Base-by-base conservation (phyloP, 768 basidiomycete species). In the Grammothele lineata region DNA sequence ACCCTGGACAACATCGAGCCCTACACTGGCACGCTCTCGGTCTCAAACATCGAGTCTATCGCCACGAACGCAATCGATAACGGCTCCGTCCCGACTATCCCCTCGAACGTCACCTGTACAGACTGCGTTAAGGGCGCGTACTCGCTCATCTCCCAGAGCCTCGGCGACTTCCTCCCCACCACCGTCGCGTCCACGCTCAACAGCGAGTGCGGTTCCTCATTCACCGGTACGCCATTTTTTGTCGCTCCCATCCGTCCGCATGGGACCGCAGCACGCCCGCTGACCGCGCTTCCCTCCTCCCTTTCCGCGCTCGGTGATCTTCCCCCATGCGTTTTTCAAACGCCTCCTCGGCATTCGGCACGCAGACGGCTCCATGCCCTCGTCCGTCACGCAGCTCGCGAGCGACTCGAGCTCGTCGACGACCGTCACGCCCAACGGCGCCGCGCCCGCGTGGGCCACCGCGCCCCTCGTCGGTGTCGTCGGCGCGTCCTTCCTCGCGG, bases 1-100 rank as follows among this genome's bases (percentile, higher is more conserved):
- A 66, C 71, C 7, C 70, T 89, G 10, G 75, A 67, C 19, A 71
- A 70, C 54, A 53, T 84, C 15, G 73, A 89, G 61, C 55, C 57
- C 4, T 24, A 47, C n/a, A 61, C 57, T n/a, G 63, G 57, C 23
- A 50, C 61, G 7, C 51, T 68, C 43, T 54, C 57, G 23, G 30
- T 56, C n/a, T 9, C 54, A 35, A 59, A 56, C 43, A 27, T 61
- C 24, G 51, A 51, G 39, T 35, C 45, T 26, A 33, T 60, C 34
- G 42, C 33, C 17, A 19, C 58, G 14, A 37, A 47, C 4, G 37
- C 38, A 19, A 38, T 63, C 27, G 27, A 43, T 19, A 39, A 22
- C 6, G 56, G 50, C 9, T 44, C 50, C 14, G 32, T 57, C 12
- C 54, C 61, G 18, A 50, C 42, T 40, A 24, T 63, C 15, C 57